Conservation (phyloP, 2,329 filamentous ascomycete genomes). For the Trichoderma afroharzianum region DNA sequence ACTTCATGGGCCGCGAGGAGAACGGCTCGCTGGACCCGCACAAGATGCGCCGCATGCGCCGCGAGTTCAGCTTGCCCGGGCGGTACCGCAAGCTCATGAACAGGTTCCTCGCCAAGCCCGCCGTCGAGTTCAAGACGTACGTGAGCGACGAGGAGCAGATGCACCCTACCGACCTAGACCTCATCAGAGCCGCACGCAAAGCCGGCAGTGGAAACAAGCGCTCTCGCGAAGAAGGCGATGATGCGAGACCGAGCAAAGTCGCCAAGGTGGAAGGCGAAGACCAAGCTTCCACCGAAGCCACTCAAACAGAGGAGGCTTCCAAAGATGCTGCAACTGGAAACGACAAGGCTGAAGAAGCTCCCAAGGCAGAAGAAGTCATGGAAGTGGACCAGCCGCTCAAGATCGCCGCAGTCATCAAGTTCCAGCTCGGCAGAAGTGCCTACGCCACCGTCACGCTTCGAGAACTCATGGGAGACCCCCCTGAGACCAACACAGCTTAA, state of each 20-base stretch:
- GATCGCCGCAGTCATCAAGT: constrained; percentile 67
- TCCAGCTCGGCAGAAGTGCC: constrained; percentile 74
- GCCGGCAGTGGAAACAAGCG: constrained; percentile 17
- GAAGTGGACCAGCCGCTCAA: constrained; percentile 32
- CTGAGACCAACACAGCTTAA: constrained; percentile 20
- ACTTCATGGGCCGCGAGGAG: constrained; percentile 77
- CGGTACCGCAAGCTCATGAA: constrained; percentile 83
- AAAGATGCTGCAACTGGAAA: background rate
- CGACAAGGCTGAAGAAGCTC: background rate
- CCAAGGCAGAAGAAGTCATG: constrained; percentile 19
- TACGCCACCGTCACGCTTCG: constrained; percentile 82
- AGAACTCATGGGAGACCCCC: constrained; percentile 62
- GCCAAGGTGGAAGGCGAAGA: constrained; percentile 12
- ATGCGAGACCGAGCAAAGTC: constrained; percentile 22
- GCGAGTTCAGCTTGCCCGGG: constrained; percentile 84
- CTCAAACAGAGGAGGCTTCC: background rate
- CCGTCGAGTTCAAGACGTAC: constrained; percentile 69
- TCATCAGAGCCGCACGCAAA: constrained; percentile 43
- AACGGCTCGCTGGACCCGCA: constrained; percentile 79
- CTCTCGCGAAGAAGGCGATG: constrained; percentile 18
- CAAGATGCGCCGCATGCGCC: constrained; percentile 80
- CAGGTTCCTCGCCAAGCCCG: constrained; percentile 61
- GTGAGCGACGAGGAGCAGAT: constrained; percentile 72
- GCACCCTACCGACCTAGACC: constrained; percentile 80
- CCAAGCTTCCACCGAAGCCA: background rate